These are phyloP conservation scores for Penicillium coprophilum DNA, from an alignment of 495 filamentous ascomycete genomes.

Conservation along the genomic window DNA sequence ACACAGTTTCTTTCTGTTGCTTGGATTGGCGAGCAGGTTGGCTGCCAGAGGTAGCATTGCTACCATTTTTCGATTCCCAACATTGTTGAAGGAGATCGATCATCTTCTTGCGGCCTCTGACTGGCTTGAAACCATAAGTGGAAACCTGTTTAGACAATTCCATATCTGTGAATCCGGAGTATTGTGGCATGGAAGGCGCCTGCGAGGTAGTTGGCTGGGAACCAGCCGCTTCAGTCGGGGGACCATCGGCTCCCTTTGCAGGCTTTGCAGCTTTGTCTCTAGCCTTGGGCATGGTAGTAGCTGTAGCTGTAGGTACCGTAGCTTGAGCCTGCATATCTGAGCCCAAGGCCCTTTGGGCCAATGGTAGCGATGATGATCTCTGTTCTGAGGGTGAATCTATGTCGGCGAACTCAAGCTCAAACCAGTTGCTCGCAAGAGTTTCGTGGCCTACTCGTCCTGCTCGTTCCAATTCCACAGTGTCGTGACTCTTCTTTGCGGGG, in stretches of 20 bases:
- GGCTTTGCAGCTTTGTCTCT: neutral
- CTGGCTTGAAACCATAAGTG: conserved; percentile 71
- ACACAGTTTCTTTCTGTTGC: neutral
- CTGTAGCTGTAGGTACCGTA: neutral
- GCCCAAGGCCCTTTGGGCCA: neutral
- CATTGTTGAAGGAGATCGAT: conserved; percentile 70
- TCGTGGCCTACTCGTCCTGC: neutral
- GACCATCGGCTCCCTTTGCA: neutral
- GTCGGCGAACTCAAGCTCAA: conserved; percentile 40
- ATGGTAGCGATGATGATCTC: neutral
- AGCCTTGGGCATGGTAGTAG: neutral
- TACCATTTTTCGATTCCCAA: conserved; percentile 57
- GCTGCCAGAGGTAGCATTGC: neutral
- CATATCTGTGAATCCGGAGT: conserved; percentile 59
- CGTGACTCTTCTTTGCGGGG: neutral
- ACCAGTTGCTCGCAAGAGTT: conserved; percentile 17
- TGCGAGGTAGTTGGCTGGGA: conserved; percentile 9
- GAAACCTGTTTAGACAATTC: conserved; percentile 62
- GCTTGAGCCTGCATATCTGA: neutral
- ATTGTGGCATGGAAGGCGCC: conserved; percentile 55
- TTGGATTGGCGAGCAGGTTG: conserved; percentile 1
- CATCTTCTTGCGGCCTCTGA: conserved; percentile 69
- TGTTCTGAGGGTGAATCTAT: conserved; percentile 20
- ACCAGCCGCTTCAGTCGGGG: neutral
- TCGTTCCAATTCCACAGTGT: no score